Base-by-base conservation (phyloP, 148 eudicot genomes). In the Pouteria glomerata region DNA sequence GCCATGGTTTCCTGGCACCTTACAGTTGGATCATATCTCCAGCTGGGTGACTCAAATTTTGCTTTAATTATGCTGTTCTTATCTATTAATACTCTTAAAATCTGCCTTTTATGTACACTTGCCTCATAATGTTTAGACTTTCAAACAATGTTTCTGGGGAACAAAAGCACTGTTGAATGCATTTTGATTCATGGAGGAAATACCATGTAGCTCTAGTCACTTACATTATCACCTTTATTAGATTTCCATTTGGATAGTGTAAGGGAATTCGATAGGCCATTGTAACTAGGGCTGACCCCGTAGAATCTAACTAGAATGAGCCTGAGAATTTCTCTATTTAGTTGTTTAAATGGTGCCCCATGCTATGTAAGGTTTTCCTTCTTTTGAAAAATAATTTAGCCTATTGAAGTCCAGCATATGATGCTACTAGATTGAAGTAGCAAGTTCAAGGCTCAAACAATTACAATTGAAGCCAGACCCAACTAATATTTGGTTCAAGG, bases 251-350 rank as follows among this genome's bases (percentile, higher is more conserved):
- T 53, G 26, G 57, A 21, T 18, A 26, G 1, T 44, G 12, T 14
- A 65, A 42, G 68, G 42, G 51, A 11, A 63, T 63, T 63, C n/a
- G 24, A 19, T 63, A 24, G 68, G 47, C 31, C 51, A 53, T 53
- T 53, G 27, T 8, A 7, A 53, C 23, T 53, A 12, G 12, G 57
- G 7, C 24, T 42, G 12, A 65, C 68, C 21, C 27, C 34, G 18
- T 53, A 29, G 10, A 29, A 29, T n/a, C n/a, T 53, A 21, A 53
- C 6, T 11, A 7, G 57, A 14, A 53, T 11, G 57, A 24, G 57
- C 29, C 27, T 53, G 26, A 10, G 6, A 53, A 23, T 27, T 53
- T 23, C 7, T 27, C 6, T 21, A 11, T 48, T 48, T 19, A 48
- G 21, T 48, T 48, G 52, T 7, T 18, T 6, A 48, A 48, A 48